These are phyloP conservation scores for Neurospora tetraspora DNA, from an alignment of 495 filamentous ascomycete genomes.

Conservation along the genomic window DNA sequence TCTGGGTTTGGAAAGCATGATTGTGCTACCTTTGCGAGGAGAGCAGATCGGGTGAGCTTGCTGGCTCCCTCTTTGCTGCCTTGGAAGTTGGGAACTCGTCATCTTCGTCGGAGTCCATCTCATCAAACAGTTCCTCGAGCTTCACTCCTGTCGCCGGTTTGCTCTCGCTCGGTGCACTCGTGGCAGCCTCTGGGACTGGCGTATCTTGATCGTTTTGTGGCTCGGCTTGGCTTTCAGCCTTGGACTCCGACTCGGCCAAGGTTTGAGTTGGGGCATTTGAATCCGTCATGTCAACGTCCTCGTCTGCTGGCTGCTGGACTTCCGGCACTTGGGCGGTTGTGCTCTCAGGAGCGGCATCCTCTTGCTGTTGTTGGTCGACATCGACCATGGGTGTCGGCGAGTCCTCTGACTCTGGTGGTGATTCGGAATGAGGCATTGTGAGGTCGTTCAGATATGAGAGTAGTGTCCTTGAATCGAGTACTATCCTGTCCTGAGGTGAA, in stretches of 20 bases:
- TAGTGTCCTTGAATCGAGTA: not conserved
- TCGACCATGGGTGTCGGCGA: constrained; percentile 7
- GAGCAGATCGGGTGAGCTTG: constrained; percentile 20
- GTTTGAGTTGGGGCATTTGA: not conserved
- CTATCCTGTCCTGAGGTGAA: not conserved
- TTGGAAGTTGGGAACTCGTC: constrained; percentile 56
- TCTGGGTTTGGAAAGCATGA: not conserved
- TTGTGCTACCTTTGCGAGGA: constrained; percentile 22
- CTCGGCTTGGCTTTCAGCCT: not conserved
- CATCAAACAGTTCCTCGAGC: constrained; percentile 72
- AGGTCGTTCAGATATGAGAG: not conserved
- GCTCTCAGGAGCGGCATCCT: not conserved
- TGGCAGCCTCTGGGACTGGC: not conserved
- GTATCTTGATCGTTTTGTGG: not conserved
- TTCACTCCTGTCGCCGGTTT: constrained; percentile 43
- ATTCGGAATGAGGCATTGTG: constrained; percentile 14
- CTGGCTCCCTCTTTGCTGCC: constrained; percentile 10
- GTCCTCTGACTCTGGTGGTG: not conserved
- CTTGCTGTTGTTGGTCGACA: not conserved
- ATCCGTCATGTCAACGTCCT: constrained; percentile 14
- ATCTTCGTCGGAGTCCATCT: constrained; percentile 68
- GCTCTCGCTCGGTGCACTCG: constrained; percentile 9
- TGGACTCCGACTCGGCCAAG: not conserved
- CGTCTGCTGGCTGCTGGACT: not conserved
- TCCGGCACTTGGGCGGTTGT: not conserved